Conservation (phyloP, 257 asterid species). For the Solanum neorickii region DNA sequence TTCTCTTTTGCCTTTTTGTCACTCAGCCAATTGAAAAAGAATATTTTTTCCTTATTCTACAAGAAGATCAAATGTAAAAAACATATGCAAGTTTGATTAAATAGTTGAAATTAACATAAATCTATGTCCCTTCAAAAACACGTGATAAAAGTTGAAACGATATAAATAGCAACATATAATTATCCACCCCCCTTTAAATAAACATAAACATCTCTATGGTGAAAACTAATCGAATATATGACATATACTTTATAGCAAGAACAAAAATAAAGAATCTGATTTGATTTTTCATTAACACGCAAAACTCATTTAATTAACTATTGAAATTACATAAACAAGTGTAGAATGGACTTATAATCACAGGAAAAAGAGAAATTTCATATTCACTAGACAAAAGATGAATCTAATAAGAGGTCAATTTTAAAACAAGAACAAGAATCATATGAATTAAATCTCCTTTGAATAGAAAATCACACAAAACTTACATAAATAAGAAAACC, state of each 20-base stretch:
- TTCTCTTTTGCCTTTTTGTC: no score
- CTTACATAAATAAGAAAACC: neutral
- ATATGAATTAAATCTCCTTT: neutral
- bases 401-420: neutral
- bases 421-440: neutral
- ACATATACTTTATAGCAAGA: neutral
- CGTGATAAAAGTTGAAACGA: no score
- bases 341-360: neutral
- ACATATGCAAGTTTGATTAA: neutral
- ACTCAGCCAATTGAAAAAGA: no score
- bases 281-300: neutral
- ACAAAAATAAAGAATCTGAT: neutral
- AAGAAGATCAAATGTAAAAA: neutral
- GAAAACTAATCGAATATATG: neutral
- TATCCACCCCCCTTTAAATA: neutral
- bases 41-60: neutral
- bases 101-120: no score
- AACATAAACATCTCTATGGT: neutral
- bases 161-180: neutral
- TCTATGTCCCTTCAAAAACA: no score
- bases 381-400: no score
- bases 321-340: neutral
- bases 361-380: neutral
- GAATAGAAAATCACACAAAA: neutral
- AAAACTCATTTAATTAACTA: neutral